Conservation (phyloP, 495 filamentous ascomycete species). For the Aspergillus sclerotiicarbonarius region DNA sequence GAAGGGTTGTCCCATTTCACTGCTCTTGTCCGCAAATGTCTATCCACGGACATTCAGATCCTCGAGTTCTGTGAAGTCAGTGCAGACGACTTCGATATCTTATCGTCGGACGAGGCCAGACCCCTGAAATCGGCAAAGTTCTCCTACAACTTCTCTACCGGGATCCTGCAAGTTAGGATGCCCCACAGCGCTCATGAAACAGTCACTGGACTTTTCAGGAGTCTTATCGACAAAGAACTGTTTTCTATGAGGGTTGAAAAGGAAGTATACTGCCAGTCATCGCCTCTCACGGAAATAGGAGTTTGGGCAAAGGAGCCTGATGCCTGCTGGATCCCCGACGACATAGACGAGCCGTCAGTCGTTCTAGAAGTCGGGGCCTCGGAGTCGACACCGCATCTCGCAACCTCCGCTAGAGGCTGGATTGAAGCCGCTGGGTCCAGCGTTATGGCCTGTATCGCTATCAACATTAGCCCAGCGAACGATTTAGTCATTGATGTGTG, state of each 20-base stretch:
- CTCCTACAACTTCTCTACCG: slow-evolving; percentile 3
- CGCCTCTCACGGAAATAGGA: background rate
- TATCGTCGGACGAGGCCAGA: slow-evolving; percentile 1
- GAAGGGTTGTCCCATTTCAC: slow-evolving; percentile 1
- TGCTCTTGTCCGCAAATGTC: background rate
- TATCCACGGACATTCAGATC: background rate
- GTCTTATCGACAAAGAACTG: slow-evolving; percentile 2
- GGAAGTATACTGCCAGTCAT: background rate
- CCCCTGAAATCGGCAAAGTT: slow-evolving; percentile 5
- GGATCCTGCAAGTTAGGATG: slow-evolving; percentile 2
- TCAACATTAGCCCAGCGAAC: background rate
- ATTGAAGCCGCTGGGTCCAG: slow-evolving; percentile 5
- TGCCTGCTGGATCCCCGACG: background rate
- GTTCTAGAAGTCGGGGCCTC: slow-evolving; percentile 4
- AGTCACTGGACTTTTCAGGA: slow-evolving; percentile 1
- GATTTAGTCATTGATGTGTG: slow-evolving; percentile 5
- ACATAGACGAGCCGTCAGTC: background rate
- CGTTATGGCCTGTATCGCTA: slow-evolving; percentile 5
- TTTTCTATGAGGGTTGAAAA: slow-evolving; percentile 2
- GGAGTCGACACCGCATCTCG: background rate
- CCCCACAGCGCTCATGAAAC: slow-evolving; percentile 4
- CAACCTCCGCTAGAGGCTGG: slow-evolving; percentile 5
- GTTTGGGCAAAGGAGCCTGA: slow-evolving; percentile 5
- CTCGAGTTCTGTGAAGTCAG: slow-evolving; percentile 8
- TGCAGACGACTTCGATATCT: slow-evolving; percentile 4